Conservation (phyloP, 768 basidiomycete species). For the Xerocomellus chrysenteron region DNA sequence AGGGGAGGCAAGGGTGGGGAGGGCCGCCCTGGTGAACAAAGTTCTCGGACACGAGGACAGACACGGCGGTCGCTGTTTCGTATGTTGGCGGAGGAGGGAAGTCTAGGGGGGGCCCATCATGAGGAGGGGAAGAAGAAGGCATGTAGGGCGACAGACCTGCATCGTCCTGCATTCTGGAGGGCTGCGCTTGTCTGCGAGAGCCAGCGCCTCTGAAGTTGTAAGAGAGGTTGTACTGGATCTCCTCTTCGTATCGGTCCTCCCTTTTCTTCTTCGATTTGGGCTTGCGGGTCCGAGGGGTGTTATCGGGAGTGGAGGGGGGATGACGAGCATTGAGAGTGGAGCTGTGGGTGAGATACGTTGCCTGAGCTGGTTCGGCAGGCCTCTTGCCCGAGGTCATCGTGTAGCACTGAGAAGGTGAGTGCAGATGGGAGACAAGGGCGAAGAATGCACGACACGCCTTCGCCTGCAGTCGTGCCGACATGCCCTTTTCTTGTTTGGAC, state of each 20-base stretch:
- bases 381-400: slow-evolving; percentile 37
- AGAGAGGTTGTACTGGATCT: slow-evolving; percentile 35
- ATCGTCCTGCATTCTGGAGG: slow-evolving; percentile 31
- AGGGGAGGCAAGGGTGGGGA: slow-evolving; percentile 23
- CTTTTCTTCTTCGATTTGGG: slow-evolving; percentile 45
- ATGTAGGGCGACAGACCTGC: slow-evolving; percentile 26
- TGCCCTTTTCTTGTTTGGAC: slow-evolving; percentile 34
- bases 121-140: not conserved
- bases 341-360: slow-evolving; percentile 55
- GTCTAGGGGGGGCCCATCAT: slow-evolving; percentile 33
- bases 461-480: slow-evolving; percentile 34
- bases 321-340: slow-evolving; percentile 54
- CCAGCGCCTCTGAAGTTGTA: slow-evolving; percentile 31
- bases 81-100: slow-evolving; percentile 77
- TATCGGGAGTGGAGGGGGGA: slow-evolving; percentile 51
- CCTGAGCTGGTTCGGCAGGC: slow-evolving; percentile 30
- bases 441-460: slow-evolving; percentile 38
- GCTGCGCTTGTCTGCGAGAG: slow-evolving; percentile 26
- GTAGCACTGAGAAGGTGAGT: slow-evolving; percentile 33
- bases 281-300: slow-evolving; percentile 41
- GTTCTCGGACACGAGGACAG: slow-evolving; percentile 42
- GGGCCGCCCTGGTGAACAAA: slow-evolving; percentile 31
- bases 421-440: slow-evolving; percentile 38
- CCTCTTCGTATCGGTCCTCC: slow-evolving; percentile 45
- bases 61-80: slow-evolving; percentile 51